phyloP scores from a whole-genome alignment of 2,329 filamentous ascomycete species.

The Polytolypa hystricis region DNA sequence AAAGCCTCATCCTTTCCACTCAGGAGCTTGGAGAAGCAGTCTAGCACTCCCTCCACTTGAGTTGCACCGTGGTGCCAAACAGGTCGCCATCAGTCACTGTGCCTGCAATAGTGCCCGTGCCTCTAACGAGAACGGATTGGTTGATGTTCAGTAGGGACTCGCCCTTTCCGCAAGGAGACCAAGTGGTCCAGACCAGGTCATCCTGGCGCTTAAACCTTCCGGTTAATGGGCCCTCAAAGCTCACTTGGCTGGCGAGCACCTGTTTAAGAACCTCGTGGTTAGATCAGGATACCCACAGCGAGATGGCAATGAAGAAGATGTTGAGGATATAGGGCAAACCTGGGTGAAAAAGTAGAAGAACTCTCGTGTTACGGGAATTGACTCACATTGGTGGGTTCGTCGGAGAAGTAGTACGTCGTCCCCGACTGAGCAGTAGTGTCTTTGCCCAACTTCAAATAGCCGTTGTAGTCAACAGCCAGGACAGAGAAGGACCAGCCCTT shows the following conservation, averaged over 20 bases:
- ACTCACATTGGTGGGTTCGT: conserved; percentile 9
- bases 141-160: conserved; percentile 1
- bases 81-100: neutral
- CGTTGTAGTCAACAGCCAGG: conserved; percentile 8
- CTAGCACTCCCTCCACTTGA: conserved; percentile 4
- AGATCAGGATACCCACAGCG: too few species aligned
- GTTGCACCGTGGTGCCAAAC: neutral
- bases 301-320: too few species aligned
- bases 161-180: conserved; percentile 2
- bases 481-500: conserved; percentile 9
- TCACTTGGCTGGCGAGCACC: neutral
- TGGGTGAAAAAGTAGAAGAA: neutral
- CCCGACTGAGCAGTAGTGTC: conserved; percentile 5
- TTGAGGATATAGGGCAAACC: neutral
- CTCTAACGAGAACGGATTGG: neutral
- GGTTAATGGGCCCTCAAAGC: neutral
- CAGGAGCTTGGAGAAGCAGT: too few species aligned
- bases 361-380: neutral
- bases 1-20: too few species aligned
- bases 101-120: conserved; percentile 1
- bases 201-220: neutral
- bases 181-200: conserved; percentile 1
- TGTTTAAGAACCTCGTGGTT: too few species aligned
- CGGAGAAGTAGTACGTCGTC: conserved; percentile 11
- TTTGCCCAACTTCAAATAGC: conserved; percentile 5